These are phyloP conservation scores for Cordyceps fumosorosea DNA, from an alignment of 2,329 filamentous ascomycete species.

Conservation along the genomic window DNA sequence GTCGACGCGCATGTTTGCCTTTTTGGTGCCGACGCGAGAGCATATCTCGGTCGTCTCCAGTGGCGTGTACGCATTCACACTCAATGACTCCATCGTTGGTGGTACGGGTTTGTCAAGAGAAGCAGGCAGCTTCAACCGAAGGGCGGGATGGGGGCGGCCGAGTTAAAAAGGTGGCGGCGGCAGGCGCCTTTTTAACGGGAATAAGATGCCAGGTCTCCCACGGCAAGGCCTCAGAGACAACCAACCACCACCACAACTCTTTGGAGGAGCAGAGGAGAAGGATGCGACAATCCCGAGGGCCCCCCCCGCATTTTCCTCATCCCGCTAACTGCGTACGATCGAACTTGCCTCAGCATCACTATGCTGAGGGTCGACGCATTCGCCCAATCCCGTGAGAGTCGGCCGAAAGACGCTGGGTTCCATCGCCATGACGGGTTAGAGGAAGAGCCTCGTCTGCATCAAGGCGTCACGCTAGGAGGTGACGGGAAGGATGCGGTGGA, in stretches of 20 bases:
- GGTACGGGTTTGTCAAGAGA: not conserved
- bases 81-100: not conserved
- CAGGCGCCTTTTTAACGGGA: not conserved
- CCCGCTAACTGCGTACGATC: not conserved
- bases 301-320: not conserved
- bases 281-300: not conserved
- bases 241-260: no score
- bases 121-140: no score
- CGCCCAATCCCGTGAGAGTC: not conserved
- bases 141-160: no score
- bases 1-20: slow-evolving; percentile 45
- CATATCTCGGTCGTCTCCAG: slow-evolving; percentile 44
- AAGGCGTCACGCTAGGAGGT: not conserved
- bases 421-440: not conserved
- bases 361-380: not conserved
- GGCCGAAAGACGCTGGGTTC: not conserved
- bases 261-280: no score
- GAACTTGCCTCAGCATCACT: not conserved
- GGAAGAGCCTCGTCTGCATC: not conserved
- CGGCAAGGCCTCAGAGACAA: not conserved
- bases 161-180: not conserved
- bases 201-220: not conserved
- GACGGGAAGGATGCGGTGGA: not conserved
- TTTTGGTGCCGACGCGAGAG: slow-evolving; percentile 41
- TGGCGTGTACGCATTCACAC: slow-evolving; percentile 35